Evolutionary conservation across 768 basidiomycete species (phyloP).

Genomic region (Mrakia gelida): DNA sequence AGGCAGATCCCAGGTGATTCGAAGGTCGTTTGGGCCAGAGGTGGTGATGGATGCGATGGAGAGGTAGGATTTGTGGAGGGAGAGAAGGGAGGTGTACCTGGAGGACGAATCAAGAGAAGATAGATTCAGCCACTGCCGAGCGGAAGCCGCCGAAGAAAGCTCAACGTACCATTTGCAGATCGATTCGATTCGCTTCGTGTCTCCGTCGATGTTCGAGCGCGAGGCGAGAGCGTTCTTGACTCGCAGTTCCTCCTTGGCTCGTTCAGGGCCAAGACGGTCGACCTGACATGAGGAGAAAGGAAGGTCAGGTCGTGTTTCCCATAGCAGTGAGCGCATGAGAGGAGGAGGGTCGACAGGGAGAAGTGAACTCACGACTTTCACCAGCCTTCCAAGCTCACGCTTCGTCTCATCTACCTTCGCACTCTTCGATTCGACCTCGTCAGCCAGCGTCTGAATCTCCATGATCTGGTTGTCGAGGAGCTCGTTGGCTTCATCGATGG

Average conservation of each 20-base stretch:
- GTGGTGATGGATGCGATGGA: conserved; percentile 58
- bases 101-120: not conserved
- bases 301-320: not conserved
- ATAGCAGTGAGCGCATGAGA: too few species aligned
- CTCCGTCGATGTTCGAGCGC: not conserved
- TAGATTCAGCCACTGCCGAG: too few species aligned
- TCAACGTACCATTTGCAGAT: conserved; percentile 50
- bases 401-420: conserved; percentile 51
- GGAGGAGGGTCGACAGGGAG: too few species aligned
- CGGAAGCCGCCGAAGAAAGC: not conserved
- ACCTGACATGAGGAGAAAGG: conserved; percentile 34
- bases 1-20: conserved; percentile 56
- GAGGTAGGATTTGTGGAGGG: conserved; percentile 60
- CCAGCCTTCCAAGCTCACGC: conserved; percentile 46
- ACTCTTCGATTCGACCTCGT: conserved; percentile 52
- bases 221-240: conserved; percentile 57
- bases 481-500: conserved; percentile 66
- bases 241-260: conserved; percentile 57
- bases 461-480: conserved; percentile 70
- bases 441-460: conserved; percentile 72
- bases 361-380: conserved; percentile 42
- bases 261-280: conserved; percentile 39
- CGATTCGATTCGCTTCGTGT: conserved; percentile 19
- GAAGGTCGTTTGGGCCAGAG: conserved; percentile 71
- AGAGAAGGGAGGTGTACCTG: conserved; percentile 69